These are phyloP conservation scores for Bothriochloa decipiens DNA, from an alignment of 176 grass and related monocot genomes.

Conservation along the genomic window DNA sequence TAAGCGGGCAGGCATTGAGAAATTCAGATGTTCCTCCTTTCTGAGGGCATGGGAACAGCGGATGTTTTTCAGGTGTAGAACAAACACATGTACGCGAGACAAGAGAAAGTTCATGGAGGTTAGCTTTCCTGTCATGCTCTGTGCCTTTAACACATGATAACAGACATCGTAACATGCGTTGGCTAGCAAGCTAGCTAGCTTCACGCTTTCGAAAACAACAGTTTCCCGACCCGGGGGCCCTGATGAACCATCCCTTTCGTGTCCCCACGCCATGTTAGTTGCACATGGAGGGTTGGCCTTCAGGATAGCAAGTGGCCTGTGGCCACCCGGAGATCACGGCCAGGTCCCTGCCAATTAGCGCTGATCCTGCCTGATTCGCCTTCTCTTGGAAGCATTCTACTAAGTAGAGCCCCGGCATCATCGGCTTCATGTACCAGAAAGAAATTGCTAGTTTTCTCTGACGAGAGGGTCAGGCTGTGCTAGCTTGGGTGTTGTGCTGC, in stretches of 20 bases:
- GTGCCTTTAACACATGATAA: conserved; percentile 10
- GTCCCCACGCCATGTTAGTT: conserved; percentile 51
- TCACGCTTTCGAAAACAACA: conserved; percentile 41
- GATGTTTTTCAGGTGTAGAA: neutral
- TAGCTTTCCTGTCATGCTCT: conserved; percentile 33
- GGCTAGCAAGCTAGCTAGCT: neutral
- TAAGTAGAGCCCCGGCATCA: neutral
- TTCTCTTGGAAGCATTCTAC: conserved; percentile 43
- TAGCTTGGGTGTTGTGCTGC: neutral
- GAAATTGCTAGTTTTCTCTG: neutral
- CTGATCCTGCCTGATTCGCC: conserved; percentile 30
- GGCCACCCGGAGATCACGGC: conserved; percentile 47
- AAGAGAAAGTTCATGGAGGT: neutral
- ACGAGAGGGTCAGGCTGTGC: neutral
- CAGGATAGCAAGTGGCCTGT: neutral
- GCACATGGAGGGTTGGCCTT: conserved; percentile 39
- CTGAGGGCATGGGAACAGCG: neutral
- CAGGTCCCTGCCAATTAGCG: conserved; percentile 35
- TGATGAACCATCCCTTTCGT: conserved; percentile 40
- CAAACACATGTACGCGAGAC: neutral
- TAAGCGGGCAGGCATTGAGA: neutral
- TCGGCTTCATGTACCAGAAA: neutral
- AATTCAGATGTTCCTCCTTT: neutral
- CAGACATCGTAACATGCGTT: conserved; percentile 29
- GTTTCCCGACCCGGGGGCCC: neutral